Percentiles rank a stretch among this genome's conserved stretches.
Evolutionary conservation across 371 early-diverging fungal genomes (phyloP).

Genomic region (Astathelohania contejeani): DNA sequence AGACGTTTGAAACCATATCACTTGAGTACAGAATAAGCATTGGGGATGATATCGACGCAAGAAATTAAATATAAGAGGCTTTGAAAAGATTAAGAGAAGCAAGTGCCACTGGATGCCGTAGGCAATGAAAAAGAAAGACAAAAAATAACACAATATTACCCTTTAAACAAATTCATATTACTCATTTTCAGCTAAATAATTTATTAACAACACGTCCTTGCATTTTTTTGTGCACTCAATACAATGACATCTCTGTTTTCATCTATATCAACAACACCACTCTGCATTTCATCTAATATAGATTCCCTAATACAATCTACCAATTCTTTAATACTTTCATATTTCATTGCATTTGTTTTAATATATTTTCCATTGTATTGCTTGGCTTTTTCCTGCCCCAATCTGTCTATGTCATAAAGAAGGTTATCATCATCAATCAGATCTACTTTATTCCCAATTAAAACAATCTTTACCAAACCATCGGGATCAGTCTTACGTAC

Average conservation of each 20-base stretch:
- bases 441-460: slow-evolving; percentile 98
- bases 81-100: too few species aligned
- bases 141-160: too few species aligned
- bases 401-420: slow-evolving; percentile 16
- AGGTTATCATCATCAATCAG: slow-evolving; percentile 58
- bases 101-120: too few species aligned
- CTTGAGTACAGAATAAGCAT: too few species aligned
- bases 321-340: slow-evolving; percentile 42
- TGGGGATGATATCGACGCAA: too few species aligned
- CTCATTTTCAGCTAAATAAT: too few species aligned
- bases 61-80: too few species aligned
- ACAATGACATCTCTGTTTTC: not conserved
- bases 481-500: slow-evolving; percentile 82
- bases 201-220: too few species aligned
- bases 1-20: too few species aligned
- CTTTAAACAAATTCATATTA: too few species aligned
- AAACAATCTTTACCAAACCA: slow-evolving; percentile 65
- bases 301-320: slow-evolving; percentile 23
- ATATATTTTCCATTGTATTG: slow-evolving; percentile 39
- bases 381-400: slow-evolving; percentile 33
- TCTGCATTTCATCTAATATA: slow-evolving; percentile 39
- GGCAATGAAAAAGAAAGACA: too few species aligned
- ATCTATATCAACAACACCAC: not conserved
- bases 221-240: too few species aligned
- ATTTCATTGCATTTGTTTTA: slow-evolving; percentile 43